Conservation (phyloP, 2,329 filamentous ascomycete species). For the Acrodontium crateriforme region DNA sequence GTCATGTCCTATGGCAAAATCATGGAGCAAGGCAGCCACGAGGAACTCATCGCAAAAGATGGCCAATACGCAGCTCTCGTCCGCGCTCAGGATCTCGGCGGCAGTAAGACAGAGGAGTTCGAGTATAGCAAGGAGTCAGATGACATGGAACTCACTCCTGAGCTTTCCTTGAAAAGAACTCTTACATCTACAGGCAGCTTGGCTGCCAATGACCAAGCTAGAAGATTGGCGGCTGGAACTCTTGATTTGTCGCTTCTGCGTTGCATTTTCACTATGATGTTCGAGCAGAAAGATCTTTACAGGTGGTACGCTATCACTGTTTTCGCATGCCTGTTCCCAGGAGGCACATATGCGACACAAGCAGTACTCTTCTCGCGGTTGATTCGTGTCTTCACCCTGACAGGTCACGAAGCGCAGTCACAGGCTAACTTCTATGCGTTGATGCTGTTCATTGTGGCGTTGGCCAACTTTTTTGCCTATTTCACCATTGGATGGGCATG, state of each 20-base stretch:
- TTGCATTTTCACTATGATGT: constrained; percentile 25
- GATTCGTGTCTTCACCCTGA: constrained; percentile 33
- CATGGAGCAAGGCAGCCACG: constrained; percentile 32
- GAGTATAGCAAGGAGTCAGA: constrained; percentile 1
- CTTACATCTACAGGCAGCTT: neutral
- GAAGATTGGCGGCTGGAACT: constrained; percentile 12
- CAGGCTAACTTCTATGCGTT: constrained; percentile 38
- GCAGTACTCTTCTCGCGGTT: constrained; percentile 37
- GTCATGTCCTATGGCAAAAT: constrained; percentile 31
- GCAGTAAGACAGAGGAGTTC: neutral
- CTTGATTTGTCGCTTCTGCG: constrained; percentile 20
- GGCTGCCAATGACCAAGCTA: neutral
- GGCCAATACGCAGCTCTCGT: constrained; percentile 32
- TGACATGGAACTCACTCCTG: neutral
- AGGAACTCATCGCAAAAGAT: constrained; percentile 23
- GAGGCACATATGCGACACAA: constrained; percentile 34
- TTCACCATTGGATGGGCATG: constrained; percentile 32
- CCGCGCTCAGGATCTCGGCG: constrained; percentile 33
- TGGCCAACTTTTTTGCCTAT: constrained; percentile 33
- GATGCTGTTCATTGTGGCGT: constrained; percentile 43
- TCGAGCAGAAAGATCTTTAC: constrained; percentile 22
- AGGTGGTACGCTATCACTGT: constrained; percentile 26
- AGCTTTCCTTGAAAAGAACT: neutral
- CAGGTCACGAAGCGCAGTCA: constrained; percentile 23
- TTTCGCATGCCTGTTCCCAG: constrained; percentile 22